Evolutionary conservation across 495 filamentous ascomycete genomes (phyloP).

Genomic region (Podospora fimiseda): DNA sequence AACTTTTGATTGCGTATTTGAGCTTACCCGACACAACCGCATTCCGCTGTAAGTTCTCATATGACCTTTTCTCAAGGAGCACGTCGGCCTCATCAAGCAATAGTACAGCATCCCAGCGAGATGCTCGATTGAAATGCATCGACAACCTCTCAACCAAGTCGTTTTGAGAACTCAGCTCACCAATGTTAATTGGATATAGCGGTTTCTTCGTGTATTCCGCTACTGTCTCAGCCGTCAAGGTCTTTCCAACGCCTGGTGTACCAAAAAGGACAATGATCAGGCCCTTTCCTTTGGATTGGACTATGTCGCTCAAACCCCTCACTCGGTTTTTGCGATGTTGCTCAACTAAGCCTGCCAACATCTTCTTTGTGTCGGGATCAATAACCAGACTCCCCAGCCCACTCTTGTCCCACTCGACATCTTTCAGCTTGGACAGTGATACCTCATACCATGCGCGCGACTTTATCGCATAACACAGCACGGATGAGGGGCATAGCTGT

Average conservation of each 20-base stretch:
- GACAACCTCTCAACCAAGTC: not conserved
- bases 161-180: not conserved
- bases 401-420: not conserved
- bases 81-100: slow-evolving; percentile 51
- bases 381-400: not conserved
- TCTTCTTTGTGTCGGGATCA: not conserved
- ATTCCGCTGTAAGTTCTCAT: slow-evolving; percentile 43
- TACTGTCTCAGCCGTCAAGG: not conserved
- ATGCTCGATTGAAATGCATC: not conserved
- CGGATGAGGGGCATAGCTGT: slow-evolving; percentile 1
- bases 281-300: not conserved
- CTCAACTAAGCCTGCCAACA: not conserved
- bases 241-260: slow-evolving; percentile 1
- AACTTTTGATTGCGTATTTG: too few relatives aligned
- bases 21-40: slow-evolving; percentile 37
- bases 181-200: not conserved
- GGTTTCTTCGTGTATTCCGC: not conserved
- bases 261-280: slow-evolving; percentile 1
- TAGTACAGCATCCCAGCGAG: slow-evolving; percentile 46
- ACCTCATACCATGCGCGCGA: not conserved
- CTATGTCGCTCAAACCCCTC: not conserved
- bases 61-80: slow-evolving; percentile 42
- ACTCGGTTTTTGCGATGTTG: not conserved
- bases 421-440: not conserved
- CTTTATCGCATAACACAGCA: not conserved